phyloP scores from a whole-genome alignment of 768 basidiomycete species.

The Calocybe cyanea region DNA sequence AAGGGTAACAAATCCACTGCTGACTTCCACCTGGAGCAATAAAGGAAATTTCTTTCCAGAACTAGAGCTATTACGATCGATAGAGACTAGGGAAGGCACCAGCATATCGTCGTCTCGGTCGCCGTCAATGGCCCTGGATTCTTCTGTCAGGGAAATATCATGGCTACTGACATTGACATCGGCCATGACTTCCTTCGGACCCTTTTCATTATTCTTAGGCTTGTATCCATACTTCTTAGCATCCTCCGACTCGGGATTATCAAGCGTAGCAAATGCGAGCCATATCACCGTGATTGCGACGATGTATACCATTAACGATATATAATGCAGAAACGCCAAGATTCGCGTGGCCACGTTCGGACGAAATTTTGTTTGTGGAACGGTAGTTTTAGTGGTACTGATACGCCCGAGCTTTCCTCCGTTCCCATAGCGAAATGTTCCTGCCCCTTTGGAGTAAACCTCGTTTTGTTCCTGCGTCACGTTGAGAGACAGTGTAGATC shows the following conservation, averaged over 20 bases:
- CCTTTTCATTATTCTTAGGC: background rate
- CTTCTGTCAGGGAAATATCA: background rate
- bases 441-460: background rate
- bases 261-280: constrained; percentile 8
- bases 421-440: background rate
- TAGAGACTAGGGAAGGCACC: background rate
- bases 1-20: constrained; percentile 12
- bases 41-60: background rate
- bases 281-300: background rate
- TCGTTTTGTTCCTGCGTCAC: background rate
- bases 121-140: background rate
- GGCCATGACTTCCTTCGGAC: background rate
- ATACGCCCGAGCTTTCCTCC: no score
- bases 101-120: background rate
- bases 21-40: constrained; percentile 17
- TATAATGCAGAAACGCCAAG: background rate
- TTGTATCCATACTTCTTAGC: constrained; percentile 1
- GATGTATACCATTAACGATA: constrained; percentile 1
- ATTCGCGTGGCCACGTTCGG: background rate
- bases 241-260: background rate
- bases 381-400: background rate
- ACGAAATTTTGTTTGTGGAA: background rate
- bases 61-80: background rate
- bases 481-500: background rate
- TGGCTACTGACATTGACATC: background rate